phyloP scores from a whole-genome alignment of 225 moss, liverwort and hornwort species.

The Climacium dendroides region DNA sequence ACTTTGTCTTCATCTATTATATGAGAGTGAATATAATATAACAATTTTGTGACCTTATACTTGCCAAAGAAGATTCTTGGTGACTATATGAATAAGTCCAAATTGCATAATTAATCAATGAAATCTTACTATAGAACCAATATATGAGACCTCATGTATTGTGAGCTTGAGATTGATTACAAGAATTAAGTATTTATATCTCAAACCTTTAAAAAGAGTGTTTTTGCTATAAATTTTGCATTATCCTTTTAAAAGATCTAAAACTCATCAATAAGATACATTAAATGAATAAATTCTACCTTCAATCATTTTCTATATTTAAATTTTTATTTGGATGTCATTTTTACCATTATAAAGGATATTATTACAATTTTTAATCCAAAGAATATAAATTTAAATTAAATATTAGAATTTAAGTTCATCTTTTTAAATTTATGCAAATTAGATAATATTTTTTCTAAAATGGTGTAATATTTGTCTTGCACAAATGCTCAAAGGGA shows the following conservation, averaged over 20 bases:
- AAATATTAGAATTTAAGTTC: neutral
- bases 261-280: neutral
- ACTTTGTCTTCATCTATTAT: neutral
- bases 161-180: neutral
- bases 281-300: neutral
- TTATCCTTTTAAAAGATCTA: neutral
- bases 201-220: fast-evolving
- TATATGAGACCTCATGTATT: neutral
- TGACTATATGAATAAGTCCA: neutral
- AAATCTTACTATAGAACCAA: neutral
- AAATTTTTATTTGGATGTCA: neutral
- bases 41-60: no score
- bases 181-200: neutral
- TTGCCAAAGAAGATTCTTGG: neutral
- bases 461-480: neutral
- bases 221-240: neutral
- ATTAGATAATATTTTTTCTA: neutral
- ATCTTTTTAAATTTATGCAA: neutral
- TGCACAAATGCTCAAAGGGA: neutral
- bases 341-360: neutral
- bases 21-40: neutral
- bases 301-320: neutral
- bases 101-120: neutral
- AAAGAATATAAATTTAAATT: no score
- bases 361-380: neutral